Evolutionary conservation across 2,329 filamentous ascomycete genomes (phyloP).

Genomic region (Podosphaera xanthii): DNA sequence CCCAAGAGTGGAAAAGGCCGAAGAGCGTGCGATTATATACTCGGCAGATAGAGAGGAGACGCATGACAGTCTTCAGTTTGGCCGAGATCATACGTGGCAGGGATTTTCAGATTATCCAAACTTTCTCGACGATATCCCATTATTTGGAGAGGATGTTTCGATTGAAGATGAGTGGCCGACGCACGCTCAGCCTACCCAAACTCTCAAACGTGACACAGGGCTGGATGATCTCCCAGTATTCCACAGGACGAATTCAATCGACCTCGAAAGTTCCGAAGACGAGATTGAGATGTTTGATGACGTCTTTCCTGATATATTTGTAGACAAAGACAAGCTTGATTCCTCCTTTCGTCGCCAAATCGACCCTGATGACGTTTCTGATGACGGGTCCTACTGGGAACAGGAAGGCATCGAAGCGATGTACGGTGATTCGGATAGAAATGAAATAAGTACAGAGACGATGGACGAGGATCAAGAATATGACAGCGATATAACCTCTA

Average conservation of each 20-base stretch:
- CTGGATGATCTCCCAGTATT: neutral
- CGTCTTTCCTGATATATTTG: constrained; percentile 57
- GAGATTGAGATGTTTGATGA: constrained; percentile 38
- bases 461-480: constrained; percentile 3
- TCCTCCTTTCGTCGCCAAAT: constrained; percentile 51
- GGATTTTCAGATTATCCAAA: constrained; percentile 22
- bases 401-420: neutral
- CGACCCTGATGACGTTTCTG: constrained; percentile 33
- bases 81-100: constrained; percentile 27
- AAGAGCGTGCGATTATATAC: constrained; percentile 49
- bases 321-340: constrained; percentile 51
- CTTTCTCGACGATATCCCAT: constrained; percentile 4
- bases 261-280: constrained; percentile 49
- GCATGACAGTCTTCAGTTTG: constrained; percentile 15
- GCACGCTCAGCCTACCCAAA: neutral
- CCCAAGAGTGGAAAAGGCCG: constrained; percentile 51
- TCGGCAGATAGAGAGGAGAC: constrained; percentile 20
- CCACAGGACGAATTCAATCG: constrained; percentile 23
- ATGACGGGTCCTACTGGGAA: constrained; percentile 10
- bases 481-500: constrained; percentile 19
- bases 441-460: constrained; percentile 1
- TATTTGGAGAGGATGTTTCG: constrained; percentile 17
- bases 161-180: constrained; percentile 1
- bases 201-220: constrained; percentile 2
- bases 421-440: neutral